These are phyloP conservation scores for Talaromyces atroroseus DNA, from an alignment of 2,329 filamentous ascomycete genomes.

Conservation along the genomic window DNA sequence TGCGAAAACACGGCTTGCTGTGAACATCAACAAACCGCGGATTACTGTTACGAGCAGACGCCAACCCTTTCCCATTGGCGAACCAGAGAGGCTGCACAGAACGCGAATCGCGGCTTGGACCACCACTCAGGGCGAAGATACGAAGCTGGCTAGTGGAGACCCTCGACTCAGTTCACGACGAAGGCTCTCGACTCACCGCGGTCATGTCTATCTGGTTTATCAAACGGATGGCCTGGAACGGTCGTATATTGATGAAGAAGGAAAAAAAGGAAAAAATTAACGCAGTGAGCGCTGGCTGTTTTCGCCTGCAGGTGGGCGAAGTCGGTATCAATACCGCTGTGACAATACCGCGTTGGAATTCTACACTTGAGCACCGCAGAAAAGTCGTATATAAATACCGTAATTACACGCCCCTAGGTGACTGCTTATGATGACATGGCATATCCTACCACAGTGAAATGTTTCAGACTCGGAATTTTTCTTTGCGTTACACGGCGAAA, in stretches of 20 bases:
- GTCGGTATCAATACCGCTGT: not conserved
- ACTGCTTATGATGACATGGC: not conserved
- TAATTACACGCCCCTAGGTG: not conserved
- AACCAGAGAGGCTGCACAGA: constrained; percentile 25
- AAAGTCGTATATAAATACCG: constrained; percentile 1
- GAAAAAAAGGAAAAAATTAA: too few relatives aligned
- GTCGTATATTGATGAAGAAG: not conserved
- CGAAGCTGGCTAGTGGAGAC: constrained; percentile 3
- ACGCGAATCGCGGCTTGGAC: not conserved
- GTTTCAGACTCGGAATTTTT: not conserved
- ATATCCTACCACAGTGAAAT: not conserved
- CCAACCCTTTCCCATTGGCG: constrained; percentile 27
- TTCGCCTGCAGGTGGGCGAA: not conserved
- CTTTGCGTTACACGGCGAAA: not conserved
- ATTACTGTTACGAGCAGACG: constrained; percentile 4
- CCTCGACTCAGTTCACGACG: not conserved
- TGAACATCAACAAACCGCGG: constrained; percentile 9
- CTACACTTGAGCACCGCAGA: not conserved
- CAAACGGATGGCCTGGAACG: constrained; percentile 1
- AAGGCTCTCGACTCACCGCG: not conserved
- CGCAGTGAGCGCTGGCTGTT: not conserved
- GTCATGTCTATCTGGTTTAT: not conserved
- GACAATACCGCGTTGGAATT: not conserved
- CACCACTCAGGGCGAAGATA: not conserved
- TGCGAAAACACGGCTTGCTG: not conserved